phyloP scores from a whole-genome alignment of 208 protist genomes.

The Trypanosomatidae sp. region DNA sequence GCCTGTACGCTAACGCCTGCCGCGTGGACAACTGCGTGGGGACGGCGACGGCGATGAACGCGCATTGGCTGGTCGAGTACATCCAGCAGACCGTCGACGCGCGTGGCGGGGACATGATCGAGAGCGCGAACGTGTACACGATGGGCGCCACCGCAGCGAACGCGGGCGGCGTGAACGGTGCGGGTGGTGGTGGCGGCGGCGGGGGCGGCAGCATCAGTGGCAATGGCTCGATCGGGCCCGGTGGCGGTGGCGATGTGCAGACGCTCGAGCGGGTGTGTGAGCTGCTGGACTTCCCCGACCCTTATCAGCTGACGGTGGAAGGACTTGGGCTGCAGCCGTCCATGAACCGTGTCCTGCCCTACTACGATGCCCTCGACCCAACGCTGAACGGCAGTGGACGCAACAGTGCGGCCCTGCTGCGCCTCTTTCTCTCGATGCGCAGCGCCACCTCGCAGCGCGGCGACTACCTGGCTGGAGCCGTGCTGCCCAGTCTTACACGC shows the following conservation, averaged over 20 bases:
- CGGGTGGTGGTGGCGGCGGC: slow-evolving; percentile 6
- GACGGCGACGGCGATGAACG: slow-evolving; percentile 82
- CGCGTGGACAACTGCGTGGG: slow-evolving; percentile 96
- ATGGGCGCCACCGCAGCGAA: slow-evolving; percentile 19
- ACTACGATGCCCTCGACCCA: slow-evolving; percentile 97
- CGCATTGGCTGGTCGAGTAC: slow-evolving; percentile 88
- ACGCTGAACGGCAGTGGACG: slow-evolving; percentile 94
- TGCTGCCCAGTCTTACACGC: slow-evolving; percentile 76
- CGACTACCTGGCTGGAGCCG: slow-evolving; percentile 94
- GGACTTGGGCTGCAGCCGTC: slow-evolving; percentile 92
- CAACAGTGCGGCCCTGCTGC: slow-evolving; percentile 82
- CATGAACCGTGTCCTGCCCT: slow-evolving; percentile 30
- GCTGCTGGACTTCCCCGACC: slow-evolving; percentile 62
- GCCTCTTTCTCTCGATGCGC: slow-evolving; percentile 97
- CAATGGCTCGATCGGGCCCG: no score
- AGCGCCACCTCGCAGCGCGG: slow-evolving; percentile 81
- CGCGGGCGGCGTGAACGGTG: neutral
- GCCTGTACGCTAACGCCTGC: slow-evolving; percentile 85
- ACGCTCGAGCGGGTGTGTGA: slow-evolving; percentile 65
- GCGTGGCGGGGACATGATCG: slow-evolving; percentile 80
- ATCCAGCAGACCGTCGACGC: slow-evolving; percentile 90
- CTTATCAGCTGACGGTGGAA: slow-evolving; percentile 89
- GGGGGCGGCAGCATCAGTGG: neutral
- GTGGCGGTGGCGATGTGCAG: slow-evolving; percentile 31
- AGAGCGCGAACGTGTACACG: slow-evolving; percentile 87